Conservation (phyloP, 768 basidiomycete genomes). For the Mycena chlorophos region DNA sequence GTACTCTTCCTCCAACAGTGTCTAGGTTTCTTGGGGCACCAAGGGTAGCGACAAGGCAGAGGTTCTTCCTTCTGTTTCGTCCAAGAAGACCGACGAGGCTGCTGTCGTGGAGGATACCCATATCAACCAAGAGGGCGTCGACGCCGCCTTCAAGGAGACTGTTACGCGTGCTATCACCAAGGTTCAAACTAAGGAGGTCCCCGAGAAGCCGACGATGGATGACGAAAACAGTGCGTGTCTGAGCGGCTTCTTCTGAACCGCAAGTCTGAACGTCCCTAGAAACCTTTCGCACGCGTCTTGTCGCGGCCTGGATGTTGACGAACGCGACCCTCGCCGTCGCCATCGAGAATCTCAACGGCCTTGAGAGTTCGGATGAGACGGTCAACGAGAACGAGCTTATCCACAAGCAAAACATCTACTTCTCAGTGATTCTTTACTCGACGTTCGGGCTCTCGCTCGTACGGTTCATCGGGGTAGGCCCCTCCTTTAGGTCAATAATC, state of each 20-base stretch:
- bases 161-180: conserved; percentile 75
- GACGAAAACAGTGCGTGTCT: conserved; percentile 60
- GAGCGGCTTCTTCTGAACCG: background rate
- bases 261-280: conserved; percentile 23
- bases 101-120: conserved; percentile 76
- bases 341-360: conserved; percentile 57
- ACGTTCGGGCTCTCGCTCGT: conserved; percentile 57
- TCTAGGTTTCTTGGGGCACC: conserved; percentile 87
- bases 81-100: conserved; percentile 59
- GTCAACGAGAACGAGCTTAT: conserved; percentile 8
- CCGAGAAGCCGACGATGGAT: conserved; percentile 72
- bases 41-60: conserved; percentile 95
- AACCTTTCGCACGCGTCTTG: conserved; percentile 81
- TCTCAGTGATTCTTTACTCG: conserved; percentile 59
- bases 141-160: conserved; percentile 79
- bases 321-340: conserved; percentile 60
- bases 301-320: conserved; percentile 68
- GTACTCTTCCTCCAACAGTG: conserved; percentile 2
- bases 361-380: conserved; percentile 2
- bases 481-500: background rate
- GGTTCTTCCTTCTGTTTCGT: conserved; percentile 68
- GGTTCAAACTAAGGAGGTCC: conserved; percentile 49
- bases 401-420: conserved; percentile 54
- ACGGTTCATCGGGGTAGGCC: conserved; percentile 57
- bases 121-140: conserved; percentile 74